These are phyloP conservation scores for Trichoderma citrinoviride DNA, from an alignment of 2,329 filamentous ascomycete genomes.

Conservation along the genomic window DNA sequence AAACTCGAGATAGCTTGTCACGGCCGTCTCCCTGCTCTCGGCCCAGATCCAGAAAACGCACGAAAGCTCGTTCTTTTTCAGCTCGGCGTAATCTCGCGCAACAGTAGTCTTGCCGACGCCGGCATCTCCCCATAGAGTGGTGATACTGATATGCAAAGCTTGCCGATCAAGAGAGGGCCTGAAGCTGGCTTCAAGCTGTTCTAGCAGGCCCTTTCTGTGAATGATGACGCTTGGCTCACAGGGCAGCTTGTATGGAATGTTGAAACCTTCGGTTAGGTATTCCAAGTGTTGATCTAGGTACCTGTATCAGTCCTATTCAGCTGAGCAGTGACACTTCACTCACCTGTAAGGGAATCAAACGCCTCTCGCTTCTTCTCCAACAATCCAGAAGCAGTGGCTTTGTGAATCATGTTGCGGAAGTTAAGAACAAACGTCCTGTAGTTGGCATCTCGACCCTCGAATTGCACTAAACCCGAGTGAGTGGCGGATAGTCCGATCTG, in stretches of 20 bases:
- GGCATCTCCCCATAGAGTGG: slow-evolving; percentile 26
- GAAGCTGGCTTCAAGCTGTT: slow-evolving; percentile 25
- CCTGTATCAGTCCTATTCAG: background rate
- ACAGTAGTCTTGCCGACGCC: slow-evolving; percentile 30
- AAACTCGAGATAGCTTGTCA: slow-evolving; percentile 30
- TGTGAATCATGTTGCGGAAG: slow-evolving; percentile 28
- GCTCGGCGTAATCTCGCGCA: slow-evolving; percentile 28
- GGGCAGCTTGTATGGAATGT: slow-evolving; percentile 25
- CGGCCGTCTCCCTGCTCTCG: slow-evolving; percentile 30
- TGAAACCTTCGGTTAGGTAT: slow-evolving; percentile 25
- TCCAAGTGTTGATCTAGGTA: slow-evolving; percentile 23
- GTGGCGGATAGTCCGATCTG: slow-evolving; percentile 27
- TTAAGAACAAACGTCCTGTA: slow-evolving; percentile 28
- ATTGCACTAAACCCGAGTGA: slow-evolving; percentile 28
- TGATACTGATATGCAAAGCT: slow-evolving; percentile 25
- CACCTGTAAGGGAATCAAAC: slow-evolving; percentile 25
- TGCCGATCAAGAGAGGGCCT: slow-evolving; percentile 13
- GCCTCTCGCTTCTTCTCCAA: slow-evolving; percentile 26
- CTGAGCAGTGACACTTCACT: background rate
- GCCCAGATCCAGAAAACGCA: slow-evolving; percentile 31
- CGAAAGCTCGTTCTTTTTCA: slow-evolving; percentile 25
- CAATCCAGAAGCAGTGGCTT: slow-evolving; percentile 20
- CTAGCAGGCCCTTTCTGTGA: slow-evolving; percentile 24
- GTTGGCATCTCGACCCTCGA: slow-evolving; percentile 29
- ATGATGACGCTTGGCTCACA: slow-evolving; percentile 22